phyloP scores from a whole-genome alignment of 73 alveolate species.

The Paramecium caudatum region DNA sequence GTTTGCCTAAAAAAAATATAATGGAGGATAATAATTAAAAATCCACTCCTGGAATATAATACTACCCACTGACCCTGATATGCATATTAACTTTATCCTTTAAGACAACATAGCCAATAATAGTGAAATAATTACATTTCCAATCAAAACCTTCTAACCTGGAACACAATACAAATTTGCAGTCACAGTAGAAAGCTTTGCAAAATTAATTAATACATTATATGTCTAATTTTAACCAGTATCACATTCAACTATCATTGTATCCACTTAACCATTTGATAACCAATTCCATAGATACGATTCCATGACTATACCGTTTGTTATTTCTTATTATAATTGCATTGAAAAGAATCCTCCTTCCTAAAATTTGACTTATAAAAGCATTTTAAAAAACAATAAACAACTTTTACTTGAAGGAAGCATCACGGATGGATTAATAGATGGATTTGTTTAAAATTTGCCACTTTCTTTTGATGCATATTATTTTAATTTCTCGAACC shows the following conservation, averaged over 20 bases:
- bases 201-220: background rate
- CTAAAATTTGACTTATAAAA: background rate
- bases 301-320: background rate
- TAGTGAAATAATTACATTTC: background rate
- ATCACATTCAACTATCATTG: background rate
- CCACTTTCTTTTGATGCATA: background rate
- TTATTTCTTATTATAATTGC: background rate
- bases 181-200: constrained; percentile 8
- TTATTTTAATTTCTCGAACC: constrained; percentile 8
- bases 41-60: background rate
- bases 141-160: background rate
- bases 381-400: background rate
- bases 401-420: background rate
- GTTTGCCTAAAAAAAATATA: background rate
- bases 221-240: constrained; percentile 10
- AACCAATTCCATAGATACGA: background rate
- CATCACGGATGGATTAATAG: background rate
- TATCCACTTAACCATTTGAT: background rate
- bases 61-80: background rate
- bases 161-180: background rate
- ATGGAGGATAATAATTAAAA: background rate
- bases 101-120: background rate
- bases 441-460: background rate
- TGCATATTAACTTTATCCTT: background rate
- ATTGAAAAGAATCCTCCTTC: background rate